Evolutionary conservation across 2,329 filamentous ascomycete species (phyloP), one percentile per base, ranked within the genome.

Genomic region (Aspergillus spinulosporus): DNA sequence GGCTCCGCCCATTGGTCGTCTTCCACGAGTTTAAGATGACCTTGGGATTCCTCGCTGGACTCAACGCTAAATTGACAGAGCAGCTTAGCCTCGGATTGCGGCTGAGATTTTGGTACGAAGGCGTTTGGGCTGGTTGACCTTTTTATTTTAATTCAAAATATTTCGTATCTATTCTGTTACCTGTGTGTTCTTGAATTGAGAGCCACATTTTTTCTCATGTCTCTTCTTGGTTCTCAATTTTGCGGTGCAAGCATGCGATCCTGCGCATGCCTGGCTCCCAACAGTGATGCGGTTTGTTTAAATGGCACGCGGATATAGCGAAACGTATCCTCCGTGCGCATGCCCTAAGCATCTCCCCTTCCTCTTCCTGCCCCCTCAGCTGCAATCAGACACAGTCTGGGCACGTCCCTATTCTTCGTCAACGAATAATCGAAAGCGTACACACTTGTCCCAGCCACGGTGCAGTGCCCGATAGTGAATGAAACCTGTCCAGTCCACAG

Each of bases 61-160:
- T n/a, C 43, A 29, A 45, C 12, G 3, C 43, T 12, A 14, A 45
- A 40, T 14, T 40, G 14, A 21, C 21, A 34, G 7, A 40, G 31
- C 4, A 29, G n/a, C 9, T 37, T 39, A 21, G 44, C 5, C 31
- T 47, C 2, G 28, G 15, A 47, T 31, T 15, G 44, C 31, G 14
- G 44, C 15, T 34, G n/a, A 46, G 45, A 57, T 56, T 59, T 59
- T 47, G 14, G 14, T 44, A 21, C 12, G 54, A 60, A 63, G 63
- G 64, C 62, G 62, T 64, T 64, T 57, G 39, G 36, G 52, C 55
- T 49, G 56, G 57, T 52, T 53, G 61, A 53, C 42, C 44, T 43
- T 58, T 49, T 21, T 21, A 21, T 49, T 56, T 21, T 21, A 48
- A 28, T 58, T 49, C 44, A 43, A 42, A 49, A 47, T 63, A 55